Conservation (phyloP, 176 grass and related monocot species). For the Cymbopogon citratus region DNA sequence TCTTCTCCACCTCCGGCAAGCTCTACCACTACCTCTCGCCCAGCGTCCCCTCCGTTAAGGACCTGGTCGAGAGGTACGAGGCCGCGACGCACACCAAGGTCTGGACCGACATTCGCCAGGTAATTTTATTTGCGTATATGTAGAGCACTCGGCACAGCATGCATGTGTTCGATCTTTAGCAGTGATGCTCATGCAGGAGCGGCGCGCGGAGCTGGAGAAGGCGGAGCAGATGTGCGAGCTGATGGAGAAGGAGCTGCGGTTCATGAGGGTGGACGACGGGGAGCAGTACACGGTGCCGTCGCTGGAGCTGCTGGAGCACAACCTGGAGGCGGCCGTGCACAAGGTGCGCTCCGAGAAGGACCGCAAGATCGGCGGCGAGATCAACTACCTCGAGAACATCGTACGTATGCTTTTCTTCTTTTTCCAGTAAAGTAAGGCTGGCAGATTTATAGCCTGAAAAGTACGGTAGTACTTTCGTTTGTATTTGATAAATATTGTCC, state of each 20-base stretch:
- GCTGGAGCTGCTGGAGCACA: constrained; percentile 68
- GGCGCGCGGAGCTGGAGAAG: constrained; percentile 64
- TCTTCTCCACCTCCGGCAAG: constrained; percentile 98
- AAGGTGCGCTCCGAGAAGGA: constrained; percentile 82
- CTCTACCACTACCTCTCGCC: constrained; percentile 92
- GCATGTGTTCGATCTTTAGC: not conserved
- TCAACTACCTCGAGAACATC: constrained; percentile 63
- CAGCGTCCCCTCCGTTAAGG: constrained; percentile 52
- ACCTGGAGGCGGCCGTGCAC: constrained; percentile 61
- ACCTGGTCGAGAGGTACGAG: constrained; percentile 84
- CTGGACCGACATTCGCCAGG: constrained; percentile 53
- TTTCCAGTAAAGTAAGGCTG: too few species aligned
- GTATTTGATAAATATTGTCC: too few species aligned
- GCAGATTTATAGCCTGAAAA: too few species aligned
- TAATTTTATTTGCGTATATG: not conserved
- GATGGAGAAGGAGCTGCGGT: constrained; percentile 79
- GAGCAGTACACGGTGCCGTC: constrained; percentile 69
- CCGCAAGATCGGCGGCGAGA: constrained; percentile 70
- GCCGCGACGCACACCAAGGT: constrained; percentile 67
- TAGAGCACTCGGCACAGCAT: not conserved
- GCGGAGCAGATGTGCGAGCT: constrained; percentile 69
- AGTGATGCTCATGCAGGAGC: constrained; percentile 35
- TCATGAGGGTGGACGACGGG: constrained; percentile 64
- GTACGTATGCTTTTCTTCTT: not conserved
- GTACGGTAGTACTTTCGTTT: too few species aligned